These are phyloP conservation scores for Gracilaria domingensis DNA, from an alignment of 23 red algal species.

Conservation along the genomic window DNA sequence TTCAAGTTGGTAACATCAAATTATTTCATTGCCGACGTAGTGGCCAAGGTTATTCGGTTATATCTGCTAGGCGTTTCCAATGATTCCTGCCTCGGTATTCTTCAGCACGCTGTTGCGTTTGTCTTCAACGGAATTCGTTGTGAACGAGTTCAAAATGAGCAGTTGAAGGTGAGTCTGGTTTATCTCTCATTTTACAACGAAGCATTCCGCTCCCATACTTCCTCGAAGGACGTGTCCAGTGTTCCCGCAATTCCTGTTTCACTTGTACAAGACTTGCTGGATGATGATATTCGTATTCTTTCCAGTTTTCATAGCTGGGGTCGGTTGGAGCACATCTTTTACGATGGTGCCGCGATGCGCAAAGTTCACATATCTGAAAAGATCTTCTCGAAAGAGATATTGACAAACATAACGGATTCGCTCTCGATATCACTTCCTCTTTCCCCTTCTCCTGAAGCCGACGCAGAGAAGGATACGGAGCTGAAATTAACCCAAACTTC, in stretches of 20 bases:
- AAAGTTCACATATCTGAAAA: slow-evolving; percentile 35
- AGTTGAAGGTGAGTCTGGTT: slow-evolving; percentile 25
- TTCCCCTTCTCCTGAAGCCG: neutral
- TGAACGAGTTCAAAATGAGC: slow-evolving; percentile 34
- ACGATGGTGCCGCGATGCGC: neutral
- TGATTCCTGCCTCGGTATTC: neutral
- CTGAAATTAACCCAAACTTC: neutral
- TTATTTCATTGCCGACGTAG: slow-evolving; percentile 34
- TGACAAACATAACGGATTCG: neutral
- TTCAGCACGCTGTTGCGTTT: slow-evolving; percentile 35
- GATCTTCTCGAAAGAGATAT: slow-evolving; percentile 1
- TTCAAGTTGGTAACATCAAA: slow-evolving; percentile 30
- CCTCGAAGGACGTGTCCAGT: slow-evolving; percentile 28
- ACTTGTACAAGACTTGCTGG: slow-evolving; percentile 16
- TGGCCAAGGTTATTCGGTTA: slow-evolving; percentile 8
- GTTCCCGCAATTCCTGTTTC: slow-evolving; percentile 22
- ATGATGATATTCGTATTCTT: slow-evolving; percentile 28
- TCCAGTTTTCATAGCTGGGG: slow-evolving; percentile 45
- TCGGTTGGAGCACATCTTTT: slow-evolving; percentile 39
- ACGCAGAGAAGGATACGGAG: neutral
- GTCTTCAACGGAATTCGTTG: slow-evolving; percentile 48
- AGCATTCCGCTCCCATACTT: slow-evolving; percentile 3
- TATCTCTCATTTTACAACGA: slow-evolving; percentile 24
- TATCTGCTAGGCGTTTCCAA: neutral
- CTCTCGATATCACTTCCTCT: neutral